phyloP scores from a whole-genome alignment of 2,329 filamentous ascomycete genomes.

The Sporothrix luriei region DNA sequence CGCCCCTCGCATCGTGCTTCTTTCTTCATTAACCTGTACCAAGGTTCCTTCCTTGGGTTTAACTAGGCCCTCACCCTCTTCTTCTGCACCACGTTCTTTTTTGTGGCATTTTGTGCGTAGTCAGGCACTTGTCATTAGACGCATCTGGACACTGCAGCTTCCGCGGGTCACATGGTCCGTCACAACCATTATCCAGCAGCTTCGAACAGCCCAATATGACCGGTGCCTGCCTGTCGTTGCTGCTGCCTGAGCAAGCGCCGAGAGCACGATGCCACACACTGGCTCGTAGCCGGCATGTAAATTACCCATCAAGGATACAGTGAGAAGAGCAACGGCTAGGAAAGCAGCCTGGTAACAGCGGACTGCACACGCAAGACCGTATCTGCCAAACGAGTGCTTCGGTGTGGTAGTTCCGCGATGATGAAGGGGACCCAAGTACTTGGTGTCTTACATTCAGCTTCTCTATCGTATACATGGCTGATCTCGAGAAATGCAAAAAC shows the following conservation, averaged over 20 bases:
- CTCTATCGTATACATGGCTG: not conserved
- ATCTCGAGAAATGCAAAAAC: conserved; percentile 9
- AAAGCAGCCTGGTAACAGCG: not conserved
- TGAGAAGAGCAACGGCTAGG: not conserved
- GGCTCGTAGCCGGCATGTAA: not conserved
- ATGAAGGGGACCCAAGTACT: not conserved
- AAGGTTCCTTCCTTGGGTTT: conserved; percentile 7
- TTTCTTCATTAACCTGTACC: not conserved
- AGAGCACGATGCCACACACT: not conserved
- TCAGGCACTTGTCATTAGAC: not conserved
- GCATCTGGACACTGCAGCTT: conserved; percentile 10
- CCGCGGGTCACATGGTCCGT: not conserved
- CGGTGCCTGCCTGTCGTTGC: not conserved
- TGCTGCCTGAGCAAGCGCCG: not conserved
- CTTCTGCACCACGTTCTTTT: not conserved
- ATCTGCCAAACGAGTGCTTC: not conserved
- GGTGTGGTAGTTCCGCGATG: not conserved
- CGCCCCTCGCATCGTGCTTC: conserved; percentile 10
- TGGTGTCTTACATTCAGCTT: not conserved
- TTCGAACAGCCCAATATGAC: no score
- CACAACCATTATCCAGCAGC: not conserved
- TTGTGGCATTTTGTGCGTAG: not conserved
- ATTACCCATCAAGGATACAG: not conserved
- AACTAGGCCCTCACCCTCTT: not conserved
- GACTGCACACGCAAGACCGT: not conserved